phyloP scores from a whole-genome alignment of 2,329 filamentous ascomycete genomes.

The Colletotrichum horii region DNA sequence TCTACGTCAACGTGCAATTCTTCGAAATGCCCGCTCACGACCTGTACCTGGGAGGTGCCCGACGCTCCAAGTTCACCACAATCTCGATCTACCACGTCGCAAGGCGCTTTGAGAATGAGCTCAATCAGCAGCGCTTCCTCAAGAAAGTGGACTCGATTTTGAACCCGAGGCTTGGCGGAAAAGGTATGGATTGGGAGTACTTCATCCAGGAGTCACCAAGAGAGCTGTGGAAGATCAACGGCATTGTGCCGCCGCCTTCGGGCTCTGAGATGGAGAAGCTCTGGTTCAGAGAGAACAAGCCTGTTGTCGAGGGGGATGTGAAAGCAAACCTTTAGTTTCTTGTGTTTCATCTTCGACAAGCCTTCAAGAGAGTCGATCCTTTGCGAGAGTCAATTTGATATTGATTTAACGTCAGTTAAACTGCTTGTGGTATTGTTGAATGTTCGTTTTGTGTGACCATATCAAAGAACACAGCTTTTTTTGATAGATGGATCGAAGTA shows the following conservation, averaged over 20 bases:
- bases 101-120: background rate
- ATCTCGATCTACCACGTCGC: background rate
- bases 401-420: background rate
- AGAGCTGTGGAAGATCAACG: background rate
- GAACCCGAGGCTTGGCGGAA: background rate
- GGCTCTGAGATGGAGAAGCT: background rate
- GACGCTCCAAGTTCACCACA: background rate
- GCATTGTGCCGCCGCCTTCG: background rate
- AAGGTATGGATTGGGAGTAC: background rate
- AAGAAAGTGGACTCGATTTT: background rate
- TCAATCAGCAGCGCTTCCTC: background rate
- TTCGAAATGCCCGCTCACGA: background rate
- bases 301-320: conserved; percentile 45
- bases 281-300: background rate
- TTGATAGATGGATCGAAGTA: background rate
- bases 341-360: background rate
- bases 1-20: background rate
- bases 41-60: background rate
- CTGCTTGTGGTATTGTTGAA: background rate
- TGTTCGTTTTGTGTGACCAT: background rate
- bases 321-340: background rate
- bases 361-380: rapidly evolving
- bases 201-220: background rate
- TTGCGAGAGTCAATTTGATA: background rate
- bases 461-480: background rate